These are phyloP conservation scores for Podospora bellae-mahoneyi DNA, from an alignment of 495 filamentous ascomycete genomes.

Conservation along the genomic window DNA sequence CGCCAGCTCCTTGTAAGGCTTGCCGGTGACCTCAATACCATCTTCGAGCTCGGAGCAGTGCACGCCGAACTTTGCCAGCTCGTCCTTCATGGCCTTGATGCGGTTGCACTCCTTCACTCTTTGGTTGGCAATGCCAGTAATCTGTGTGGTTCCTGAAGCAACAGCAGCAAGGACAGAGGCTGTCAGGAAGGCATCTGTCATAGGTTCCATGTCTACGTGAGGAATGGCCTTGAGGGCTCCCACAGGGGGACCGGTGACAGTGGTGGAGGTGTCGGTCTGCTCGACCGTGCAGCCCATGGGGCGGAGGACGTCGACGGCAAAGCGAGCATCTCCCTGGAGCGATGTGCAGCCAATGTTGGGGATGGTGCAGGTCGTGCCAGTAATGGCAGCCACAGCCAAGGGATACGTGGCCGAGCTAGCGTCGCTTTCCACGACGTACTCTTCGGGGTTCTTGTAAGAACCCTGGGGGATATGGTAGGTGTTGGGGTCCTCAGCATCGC, in stretches of 20 bases:
- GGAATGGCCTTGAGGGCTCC: constrained; percentile 67
- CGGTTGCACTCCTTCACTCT: constrained; percentile 98
- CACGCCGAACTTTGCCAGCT: constrained; percentile 95
- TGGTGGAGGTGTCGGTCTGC: constrained; percentile 82
- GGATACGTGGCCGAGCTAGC: constrained; percentile 97
- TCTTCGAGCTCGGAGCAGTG: constrained; percentile 83
- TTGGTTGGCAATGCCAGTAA: constrained; percentile 97
- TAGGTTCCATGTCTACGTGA: constrained; percentile 92
- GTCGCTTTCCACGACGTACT: constrained; percentile 94
- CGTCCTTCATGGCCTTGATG: constrained; percentile 92
- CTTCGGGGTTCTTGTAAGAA: constrained; percentile 75
- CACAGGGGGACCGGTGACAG: constrained; percentile 79
- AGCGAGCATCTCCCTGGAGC: constrained; percentile 92
- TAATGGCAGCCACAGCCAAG: constrained; percentile 89
- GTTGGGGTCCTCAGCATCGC: constrained; percentile 61
- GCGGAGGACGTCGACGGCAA: constrained; percentile 82
- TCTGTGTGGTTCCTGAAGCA: constrained; percentile 78
- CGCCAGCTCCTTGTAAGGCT: constrained; percentile 56
- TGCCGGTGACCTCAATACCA: constrained; percentile 81
- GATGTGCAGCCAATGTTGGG: constrained; percentile 92
- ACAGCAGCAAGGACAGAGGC: constrained; percentile 91
- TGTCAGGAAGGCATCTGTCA: constrained; percentile 98
- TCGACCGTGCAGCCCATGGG: constrained; percentile 93
- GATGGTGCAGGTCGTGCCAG: constrained; percentile 89
- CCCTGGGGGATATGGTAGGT: constrained; percentile 93